phyloP scores from a whole-genome alignment of 177 flowering plant genomes.

The Vitis hybrid region DNA sequence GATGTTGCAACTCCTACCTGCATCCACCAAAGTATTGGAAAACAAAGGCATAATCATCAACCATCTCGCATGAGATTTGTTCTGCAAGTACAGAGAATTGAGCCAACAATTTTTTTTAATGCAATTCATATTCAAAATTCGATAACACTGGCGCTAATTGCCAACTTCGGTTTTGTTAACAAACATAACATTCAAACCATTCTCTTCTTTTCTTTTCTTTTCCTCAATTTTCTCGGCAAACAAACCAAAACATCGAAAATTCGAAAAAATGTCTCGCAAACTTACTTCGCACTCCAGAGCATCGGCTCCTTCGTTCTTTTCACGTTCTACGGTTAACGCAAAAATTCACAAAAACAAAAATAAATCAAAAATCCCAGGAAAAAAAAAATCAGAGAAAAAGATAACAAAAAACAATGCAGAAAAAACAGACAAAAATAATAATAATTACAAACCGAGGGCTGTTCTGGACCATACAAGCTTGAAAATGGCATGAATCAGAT shows the following conservation, averaged over 20 bases:
- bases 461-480: slow-evolving; percentile 66
- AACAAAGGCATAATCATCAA: too few relatives aligned
- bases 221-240: background rate
- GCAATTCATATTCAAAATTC: too few relatives aligned
- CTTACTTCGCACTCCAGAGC: slow-evolving; percentile 43
- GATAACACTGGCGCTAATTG: too few relatives aligned
- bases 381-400: background rate
- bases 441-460: slow-evolving; percentile 43
- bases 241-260: background rate
- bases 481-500: slow-evolving; percentile 74
- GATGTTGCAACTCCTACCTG: slow-evolving; percentile 61
- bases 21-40: background rate
- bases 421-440: background rate
- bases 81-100: too few relatives aligned
- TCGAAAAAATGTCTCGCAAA: background rate
- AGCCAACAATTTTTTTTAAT: too few relatives aligned
- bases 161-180: too few relatives aligned
- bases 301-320: slow-evolving; percentile 41
- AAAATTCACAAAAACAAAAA: background rate
- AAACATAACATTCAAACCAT: too few relatives aligned
- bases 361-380: background rate
- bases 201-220: too few relatives aligned
- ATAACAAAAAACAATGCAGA: background rate
- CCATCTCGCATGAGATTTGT: too few relatives aligned
- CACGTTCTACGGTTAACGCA: slow-evolving; percentile 44